Base-by-base conservation (phyloP, 306 rosid genomes). In the Lathyrus tuberosus region DNA sequence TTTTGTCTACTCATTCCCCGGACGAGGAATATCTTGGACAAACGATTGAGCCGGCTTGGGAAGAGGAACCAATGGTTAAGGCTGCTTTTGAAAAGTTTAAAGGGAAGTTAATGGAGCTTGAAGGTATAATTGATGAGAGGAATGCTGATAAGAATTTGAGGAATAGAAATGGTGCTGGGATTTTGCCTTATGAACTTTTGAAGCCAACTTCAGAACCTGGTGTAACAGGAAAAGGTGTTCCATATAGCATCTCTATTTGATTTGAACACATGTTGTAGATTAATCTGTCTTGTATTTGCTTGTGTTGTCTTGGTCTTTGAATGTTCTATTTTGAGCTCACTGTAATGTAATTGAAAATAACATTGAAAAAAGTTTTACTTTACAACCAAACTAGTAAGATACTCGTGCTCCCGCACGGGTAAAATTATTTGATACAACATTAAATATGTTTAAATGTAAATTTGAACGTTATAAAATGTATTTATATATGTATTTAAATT, bases 201-300 rank as follows among this genome's bases (percentile, higher is more conserved):
- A 90, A 90, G 75, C 97, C 98, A 0, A 5, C 74, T 28, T 93
- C 98, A 0, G 82, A 73, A 2, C 56, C 89, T 2, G 97, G 96
- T 4, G 92, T 87, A 0, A 90, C 98, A 0, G 86, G 78, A 8
- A 72, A 62, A 73, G 98, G 97, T 3, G 98, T 94, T 77, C 98
- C 98, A 0, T 81, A 81, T 51, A 94, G 98, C 60, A 84, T 94
- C 53, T 93, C 97, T 20, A 93, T 90, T 70, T 92, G 78, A 61
- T 11, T 26, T 14, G 20, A 24, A 20, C n/a, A 53, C n/a, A 20
- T 53, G 26, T 24, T 52, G n/a, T 52, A 30, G n/a, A 10, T 52
- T 7, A 52, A 18, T 20, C 20, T 51, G 14, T 44, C 0, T 44
- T 9, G 46, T 41, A 41, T 8, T 9, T 41, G 46, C 5, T 2